phyloP scores from a whole-genome alignment of 2,329 filamentous ascomycete species.

The Eutypella sp. region DNA sequence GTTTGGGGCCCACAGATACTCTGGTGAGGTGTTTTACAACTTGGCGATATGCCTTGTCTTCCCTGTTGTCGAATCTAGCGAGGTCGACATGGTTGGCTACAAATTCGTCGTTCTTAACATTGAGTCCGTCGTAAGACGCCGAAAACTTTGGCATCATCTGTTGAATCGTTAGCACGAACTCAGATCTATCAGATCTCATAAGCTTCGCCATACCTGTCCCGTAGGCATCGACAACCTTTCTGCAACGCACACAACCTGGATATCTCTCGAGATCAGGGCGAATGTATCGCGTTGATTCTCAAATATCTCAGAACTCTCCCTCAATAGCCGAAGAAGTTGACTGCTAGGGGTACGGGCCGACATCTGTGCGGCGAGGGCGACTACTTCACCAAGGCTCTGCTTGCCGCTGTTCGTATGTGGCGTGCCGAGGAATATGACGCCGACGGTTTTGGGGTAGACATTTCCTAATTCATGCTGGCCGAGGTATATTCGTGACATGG shows the following conservation, averaged over 20 bases:
- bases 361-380: conserved; percentile 22
- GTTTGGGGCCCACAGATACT: conserved; percentile 16
- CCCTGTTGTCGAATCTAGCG: conserved; percentile 19
- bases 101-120: conserved; percentile 23
- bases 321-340: conserved; percentile 18
- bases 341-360: conserved; percentile 17
- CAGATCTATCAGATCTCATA: conserved; percentile 7
- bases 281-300: conserved; percentile 25
- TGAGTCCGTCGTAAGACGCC: conserved; percentile 21
- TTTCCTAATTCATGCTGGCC: conserved; percentile 26
- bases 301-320: conserved; percentile 19
- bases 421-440: conserved; percentile 26
- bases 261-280: conserved; percentile 25
- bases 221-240: conserved; percentile 19
- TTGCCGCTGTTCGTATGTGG: conserved; percentile 23
- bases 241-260: conserved; percentile 24
- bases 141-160: conserved; percentile 23
- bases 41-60: conserved; percentile 20
- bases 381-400: conserved; percentile 23
- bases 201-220: conserved; percentile 8
- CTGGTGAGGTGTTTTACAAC: conserved; percentile 21
- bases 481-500: conserved; percentile 25
- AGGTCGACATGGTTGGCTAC: conserved; percentile 20
- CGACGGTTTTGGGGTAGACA: conserved; percentile 25
- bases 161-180: conserved; percentile 17